Conservation (phyloP, 1,284 basidiomycete genomes). For the Cutaneotrichosporon dermatis region DNA sequence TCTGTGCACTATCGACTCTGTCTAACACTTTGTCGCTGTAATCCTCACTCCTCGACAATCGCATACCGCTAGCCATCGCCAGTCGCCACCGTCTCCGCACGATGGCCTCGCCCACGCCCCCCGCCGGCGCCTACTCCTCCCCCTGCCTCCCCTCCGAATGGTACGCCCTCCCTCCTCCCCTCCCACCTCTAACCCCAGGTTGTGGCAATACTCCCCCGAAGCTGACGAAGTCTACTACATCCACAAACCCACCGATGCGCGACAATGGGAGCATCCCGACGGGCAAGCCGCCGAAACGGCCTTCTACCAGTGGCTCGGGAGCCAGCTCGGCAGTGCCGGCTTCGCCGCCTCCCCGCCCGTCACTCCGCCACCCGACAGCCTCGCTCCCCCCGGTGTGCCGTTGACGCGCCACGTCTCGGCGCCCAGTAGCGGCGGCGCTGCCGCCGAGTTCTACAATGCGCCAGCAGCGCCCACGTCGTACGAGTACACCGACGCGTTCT, state of each 20-base stretch:
- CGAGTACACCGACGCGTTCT: background rate
- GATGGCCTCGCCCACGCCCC: no score
- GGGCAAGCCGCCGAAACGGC: background rate
- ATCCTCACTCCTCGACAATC: no score
- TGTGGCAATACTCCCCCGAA: conserved; percentile 1
- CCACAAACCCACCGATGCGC: background rate
- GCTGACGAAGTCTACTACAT: background rate
- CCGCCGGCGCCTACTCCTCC: no score
- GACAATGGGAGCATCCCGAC: background rate
- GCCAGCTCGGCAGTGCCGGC: background rate
- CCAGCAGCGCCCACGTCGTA: background rate
- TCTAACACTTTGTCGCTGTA: no score
- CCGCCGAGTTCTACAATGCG: background rate
- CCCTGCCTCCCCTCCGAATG: no score
- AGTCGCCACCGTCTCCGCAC: no score
- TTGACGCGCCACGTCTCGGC: no score
- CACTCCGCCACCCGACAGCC: background rate
- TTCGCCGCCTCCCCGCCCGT: background rate
- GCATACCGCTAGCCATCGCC: no score
- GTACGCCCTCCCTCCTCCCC: no score
- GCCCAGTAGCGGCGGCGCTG: background rate
- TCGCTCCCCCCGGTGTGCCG: no score
- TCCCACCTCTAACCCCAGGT: background rate
- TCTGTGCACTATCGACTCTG: no score
- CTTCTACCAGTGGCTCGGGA: conserved; percentile 1